Percentiles rank a stretch among this genome's conserved stretches.
Conservation (phyloP, 176 grass and related monocot genomes). For the Lolium multiflorum region DNA sequence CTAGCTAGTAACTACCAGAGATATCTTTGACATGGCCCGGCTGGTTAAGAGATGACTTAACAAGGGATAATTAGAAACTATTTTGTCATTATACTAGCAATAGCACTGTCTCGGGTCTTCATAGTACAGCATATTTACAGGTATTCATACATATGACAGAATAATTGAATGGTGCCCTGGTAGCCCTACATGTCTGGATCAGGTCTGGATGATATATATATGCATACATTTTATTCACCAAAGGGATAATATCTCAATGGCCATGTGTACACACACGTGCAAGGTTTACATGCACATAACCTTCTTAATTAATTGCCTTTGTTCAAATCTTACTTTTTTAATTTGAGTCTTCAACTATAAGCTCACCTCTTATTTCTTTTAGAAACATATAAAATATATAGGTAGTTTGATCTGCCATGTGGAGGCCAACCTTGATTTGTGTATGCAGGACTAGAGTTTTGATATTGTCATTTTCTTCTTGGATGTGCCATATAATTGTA, state of each 20-base stretch:
- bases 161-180: neutral
- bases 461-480: neutral
- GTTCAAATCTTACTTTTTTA: neutral
- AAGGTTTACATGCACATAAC: neutral
- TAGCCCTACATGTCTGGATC: constrained; percentile 18
- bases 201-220: neutral
- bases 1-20: constrained; percentile 23
- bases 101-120: constrained; percentile 4
- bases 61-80: neutral
- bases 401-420: neutral
- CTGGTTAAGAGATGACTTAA: constrained; percentile 31
- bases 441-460: neutral
- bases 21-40: constrained; percentile 30
- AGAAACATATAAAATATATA: neutral
- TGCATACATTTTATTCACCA: constrained; percentile 1
- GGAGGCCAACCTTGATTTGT: neutral
- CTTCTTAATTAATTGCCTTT: neutral
- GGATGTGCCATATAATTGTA: neutral
- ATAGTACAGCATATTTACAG: constrained; percentile 6
- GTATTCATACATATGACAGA: constrained; percentile 31
- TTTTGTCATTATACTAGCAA: neutral
- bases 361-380: neutral
- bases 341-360: neutral
- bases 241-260: constrained; percentile 19
- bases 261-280: neutral